Conservation (phyloP, 441 rosid genomes). For the Cnidoscolus chayamansa region DNA sequence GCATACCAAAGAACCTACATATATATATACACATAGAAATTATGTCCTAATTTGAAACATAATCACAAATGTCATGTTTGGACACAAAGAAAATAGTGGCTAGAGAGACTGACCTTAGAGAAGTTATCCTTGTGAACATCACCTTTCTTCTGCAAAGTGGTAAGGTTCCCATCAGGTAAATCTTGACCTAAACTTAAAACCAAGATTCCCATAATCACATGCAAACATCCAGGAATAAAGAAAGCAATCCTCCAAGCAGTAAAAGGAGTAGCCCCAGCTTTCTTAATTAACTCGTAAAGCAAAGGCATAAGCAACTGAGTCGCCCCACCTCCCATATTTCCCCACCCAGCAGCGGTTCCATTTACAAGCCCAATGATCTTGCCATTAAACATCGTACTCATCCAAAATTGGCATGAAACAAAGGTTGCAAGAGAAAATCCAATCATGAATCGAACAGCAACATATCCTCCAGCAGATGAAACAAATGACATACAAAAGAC, state of each 20-base stretch:
- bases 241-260: conserved; percentile 92
- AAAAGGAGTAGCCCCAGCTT: conserved; percentile 62
- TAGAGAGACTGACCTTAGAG: conserved; percentile 23
- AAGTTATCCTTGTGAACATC: conserved; percentile 32
- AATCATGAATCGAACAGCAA: conserved; percentile 77
- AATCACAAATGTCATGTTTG: neutral
- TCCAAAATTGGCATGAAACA: conserved; percentile 88
- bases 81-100: no score
- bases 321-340: conserved; percentile 86
- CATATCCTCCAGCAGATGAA: conserved; percentile 53
- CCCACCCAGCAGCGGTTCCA: conserved; percentile 93
- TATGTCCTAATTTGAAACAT: neutral
- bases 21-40: neutral
- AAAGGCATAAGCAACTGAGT: conserved; percentile 83
- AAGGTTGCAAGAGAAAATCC: conserved; percentile 91
- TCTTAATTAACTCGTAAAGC: conserved; percentile 57
- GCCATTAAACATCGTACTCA: conserved; percentile 90
- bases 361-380: conserved; percentile 79
- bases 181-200: conserved; percentile 37
- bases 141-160: conserved; percentile 45
- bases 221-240: conserved; percentile 65
- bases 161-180: conserved; percentile 37
- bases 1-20: conserved; percentile 59
- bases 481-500: conserved; percentile 83
- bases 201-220: conserved; percentile 35